Evolutionary conservation across 352 stramenopile genomes (phyloP).

Genomic region (Globisporangium cystogenes): DNA sequence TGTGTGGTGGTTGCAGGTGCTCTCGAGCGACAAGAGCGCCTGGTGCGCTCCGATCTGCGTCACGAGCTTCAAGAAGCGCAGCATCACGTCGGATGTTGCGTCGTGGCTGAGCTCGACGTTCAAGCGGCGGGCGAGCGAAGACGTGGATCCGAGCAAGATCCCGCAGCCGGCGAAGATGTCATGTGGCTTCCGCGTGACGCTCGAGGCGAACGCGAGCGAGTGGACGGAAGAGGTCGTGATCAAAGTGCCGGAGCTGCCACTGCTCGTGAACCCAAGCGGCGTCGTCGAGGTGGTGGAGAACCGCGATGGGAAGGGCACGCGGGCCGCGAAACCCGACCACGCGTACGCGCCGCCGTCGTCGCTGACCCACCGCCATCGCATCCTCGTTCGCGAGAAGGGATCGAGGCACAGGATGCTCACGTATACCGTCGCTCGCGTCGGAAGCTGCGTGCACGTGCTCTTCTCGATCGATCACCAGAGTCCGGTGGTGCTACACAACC

Average conservation of each 20-base stretch:
- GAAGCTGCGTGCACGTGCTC: slow-evolving; percentile 45
- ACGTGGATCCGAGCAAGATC: slow-evolving; percentile 20
- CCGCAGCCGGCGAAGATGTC: slow-evolving; percentile 34
- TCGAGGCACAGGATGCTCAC: slow-evolving; percentile 64
- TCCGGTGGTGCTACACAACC: slow-evolving; percentile 59
- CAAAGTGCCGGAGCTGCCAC: slow-evolving; percentile 26
- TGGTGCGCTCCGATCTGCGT: slow-evolving; percentile 47
- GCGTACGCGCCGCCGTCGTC: slow-evolving; percentile 43
- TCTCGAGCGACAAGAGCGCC: slow-evolving; percentile 20
- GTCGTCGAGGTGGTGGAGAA: slow-evolving; percentile 21
- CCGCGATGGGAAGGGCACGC: slow-evolving; percentile 6
- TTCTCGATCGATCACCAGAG: slow-evolving; percentile 68
- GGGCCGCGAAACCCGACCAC: slow-evolving; percentile 8
- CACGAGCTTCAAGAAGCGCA: slow-evolving; percentile 36
- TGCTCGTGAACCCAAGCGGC: slow-evolving; percentile 26
- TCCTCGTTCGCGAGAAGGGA: slow-evolving; percentile 45
- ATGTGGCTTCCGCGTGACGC: slow-evolving; percentile 34
- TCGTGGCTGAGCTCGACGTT: slow-evolving; percentile 53
- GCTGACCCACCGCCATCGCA: slow-evolving; percentile 35
- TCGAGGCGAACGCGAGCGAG: slow-evolving; percentile 29
- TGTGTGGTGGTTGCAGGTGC: slow-evolving; percentile 10
- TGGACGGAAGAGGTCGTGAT: slow-evolving; percentile 48
- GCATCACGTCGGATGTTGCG: slow-evolving; percentile 36
- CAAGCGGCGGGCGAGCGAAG: slow-evolving; percentile 30
- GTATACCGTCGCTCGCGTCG: slow-evolving; percentile 51